A percentile compares a stretch with the other conserved stretches of the same genome.
These are phyloP conservation scores for Cardiospermum halicacabum DNA, from an alignment of 345 rosid genomes.

Conservation along the genomic window DNA sequence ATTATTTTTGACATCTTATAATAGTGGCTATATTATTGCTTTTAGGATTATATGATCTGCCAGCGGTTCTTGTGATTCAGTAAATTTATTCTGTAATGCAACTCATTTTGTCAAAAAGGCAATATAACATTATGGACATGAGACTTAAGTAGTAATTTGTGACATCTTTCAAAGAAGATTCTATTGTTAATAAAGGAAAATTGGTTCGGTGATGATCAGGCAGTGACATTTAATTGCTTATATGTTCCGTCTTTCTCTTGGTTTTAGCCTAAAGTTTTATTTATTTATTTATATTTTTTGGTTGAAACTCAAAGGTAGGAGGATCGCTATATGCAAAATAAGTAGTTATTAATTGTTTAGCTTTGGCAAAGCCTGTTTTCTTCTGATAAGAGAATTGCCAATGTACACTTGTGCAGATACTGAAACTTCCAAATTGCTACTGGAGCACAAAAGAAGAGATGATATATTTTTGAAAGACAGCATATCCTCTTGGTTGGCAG, in stretches of 20 bases:
- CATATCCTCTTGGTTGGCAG: slow-evolving; percentile 72
- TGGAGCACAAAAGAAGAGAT: slow-evolving; percentile 61
- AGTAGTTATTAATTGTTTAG: not conserved
- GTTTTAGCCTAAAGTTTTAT: no score
- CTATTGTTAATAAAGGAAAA: not conserved
- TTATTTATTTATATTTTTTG: slow-evolving; percentile 1
- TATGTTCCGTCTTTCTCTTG: not conserved
- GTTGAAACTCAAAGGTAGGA: not conserved
- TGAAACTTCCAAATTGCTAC: slow-evolving; percentile 41
- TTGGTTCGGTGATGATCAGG: not conserved
- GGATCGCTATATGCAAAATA: not conserved
- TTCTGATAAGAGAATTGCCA: slow-evolving; percentile 6
- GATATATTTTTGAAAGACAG: slow-evolving; percentile 69
- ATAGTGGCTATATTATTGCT: not conserved
- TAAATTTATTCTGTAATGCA: not conserved
- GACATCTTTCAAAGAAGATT: not conserved
- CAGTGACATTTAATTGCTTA: not conserved
- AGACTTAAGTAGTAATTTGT: not conserved
- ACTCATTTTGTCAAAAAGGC: not conserved
- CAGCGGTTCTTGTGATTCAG: not conserved
- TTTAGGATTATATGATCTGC: not conserved
- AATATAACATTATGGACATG: not conserved
- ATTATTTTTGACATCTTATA: not conserved
- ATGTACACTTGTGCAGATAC: slow-evolving; percentile 30
- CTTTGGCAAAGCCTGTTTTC: slow-evolving; percentile 4